phyloP scores from a whole-genome alignment of 345 rosid genomes.

The Kernera saxatilis region DNA sequence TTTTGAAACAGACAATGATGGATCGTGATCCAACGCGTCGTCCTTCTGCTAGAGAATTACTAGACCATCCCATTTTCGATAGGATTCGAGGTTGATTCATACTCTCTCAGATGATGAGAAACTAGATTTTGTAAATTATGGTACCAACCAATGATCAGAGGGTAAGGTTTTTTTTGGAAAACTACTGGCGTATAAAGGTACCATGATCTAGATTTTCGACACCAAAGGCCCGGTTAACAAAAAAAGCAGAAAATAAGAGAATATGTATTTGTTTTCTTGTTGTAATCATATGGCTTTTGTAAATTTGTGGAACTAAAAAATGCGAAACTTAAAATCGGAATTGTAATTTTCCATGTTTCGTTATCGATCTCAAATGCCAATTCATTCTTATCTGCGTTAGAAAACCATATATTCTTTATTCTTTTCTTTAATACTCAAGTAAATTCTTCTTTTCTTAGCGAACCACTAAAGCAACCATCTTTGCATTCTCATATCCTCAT shows the following conservation, averaged over 20 bases:
- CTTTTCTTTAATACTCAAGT: no score
- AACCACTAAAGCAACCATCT: no score
- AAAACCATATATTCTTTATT: no score
- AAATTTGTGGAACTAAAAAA: not conserved
- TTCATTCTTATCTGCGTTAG: no score
- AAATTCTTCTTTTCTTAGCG: no score
- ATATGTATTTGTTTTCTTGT: not conserved
- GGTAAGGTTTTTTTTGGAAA: not conserved
- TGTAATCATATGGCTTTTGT: conserved; percentile 1
- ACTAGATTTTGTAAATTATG: conserved; percentile 22
- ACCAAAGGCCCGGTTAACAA: not conserved
- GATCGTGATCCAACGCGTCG: conserved; percentile 69
- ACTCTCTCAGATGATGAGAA: not conserved
- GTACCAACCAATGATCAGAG: conserved; percentile 7
- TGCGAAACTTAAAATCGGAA: not conserved
- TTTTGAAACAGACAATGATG: conserved; percentile 62
- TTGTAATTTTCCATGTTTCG: not conserved
- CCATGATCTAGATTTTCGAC: not conserved
- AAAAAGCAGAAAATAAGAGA: not conserved
- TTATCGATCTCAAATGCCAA: no score
- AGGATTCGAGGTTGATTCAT: conserved; percentile 30
- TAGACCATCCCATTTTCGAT: conserved; percentile 63
- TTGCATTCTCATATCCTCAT: no score
- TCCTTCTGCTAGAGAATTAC: conserved; percentile 62
- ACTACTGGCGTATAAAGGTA: not conserved